phyloP scores from a whole-genome alignment of 495 filamentous ascomycete genomes.

The Usnea hakonensis region DNA sequence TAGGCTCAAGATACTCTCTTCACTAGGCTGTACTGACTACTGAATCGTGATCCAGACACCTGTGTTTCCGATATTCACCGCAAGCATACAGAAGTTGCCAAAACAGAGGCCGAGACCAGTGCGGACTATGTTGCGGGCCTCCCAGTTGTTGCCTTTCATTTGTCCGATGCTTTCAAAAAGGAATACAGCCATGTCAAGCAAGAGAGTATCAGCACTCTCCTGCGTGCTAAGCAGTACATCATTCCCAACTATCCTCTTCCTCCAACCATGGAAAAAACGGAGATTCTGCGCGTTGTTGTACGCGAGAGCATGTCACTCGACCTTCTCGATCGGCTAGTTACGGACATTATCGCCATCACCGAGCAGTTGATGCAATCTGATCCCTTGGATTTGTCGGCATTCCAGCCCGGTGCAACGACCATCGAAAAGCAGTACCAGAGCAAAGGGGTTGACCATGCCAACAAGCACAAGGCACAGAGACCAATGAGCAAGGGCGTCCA shows the following conservation, averaged over 20 bases:
- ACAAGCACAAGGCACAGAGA: conserved; percentile 32
- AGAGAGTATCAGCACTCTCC: conserved; percentile 53
- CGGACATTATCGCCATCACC: conserved; percentile 49
- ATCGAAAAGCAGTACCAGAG: conserved; percentile 35
- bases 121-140: conserved; percentile 60
- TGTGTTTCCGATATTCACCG: conserved; percentile 66
- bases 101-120: conserved; percentile 40
- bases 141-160: conserved; percentile 63
- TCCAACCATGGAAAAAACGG: conserved; percentile 52
- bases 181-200: conserved; percentile 60
- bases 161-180: conserved; percentile 54
- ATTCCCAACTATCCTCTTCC: conserved; percentile 70
- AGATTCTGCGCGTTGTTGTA: conserved; percentile 63
- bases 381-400: conserved; percentile 33
- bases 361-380: conserved; percentile 49
- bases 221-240: conserved; percentile 66
- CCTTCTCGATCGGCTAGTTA: conserved; percentile 53
- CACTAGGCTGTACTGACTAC: conserved; percentile 19
- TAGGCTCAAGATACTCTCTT: not conserved
- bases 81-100: conserved; percentile 36
- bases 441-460: conserved; percentile 26
- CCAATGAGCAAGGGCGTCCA: conserved; percentile 54
- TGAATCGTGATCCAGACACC: conserved; percentile 26
- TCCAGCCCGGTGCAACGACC: conserved; percentile 30
- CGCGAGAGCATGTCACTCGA: conserved; percentile 64